A percentile compares a stretch with the other conserved stretches of the same genome.
These are phyloP conservation scores for Corylus heterophylla DNA, from an alignment of 306 rosid species.

Conservation along the genomic window DNA sequence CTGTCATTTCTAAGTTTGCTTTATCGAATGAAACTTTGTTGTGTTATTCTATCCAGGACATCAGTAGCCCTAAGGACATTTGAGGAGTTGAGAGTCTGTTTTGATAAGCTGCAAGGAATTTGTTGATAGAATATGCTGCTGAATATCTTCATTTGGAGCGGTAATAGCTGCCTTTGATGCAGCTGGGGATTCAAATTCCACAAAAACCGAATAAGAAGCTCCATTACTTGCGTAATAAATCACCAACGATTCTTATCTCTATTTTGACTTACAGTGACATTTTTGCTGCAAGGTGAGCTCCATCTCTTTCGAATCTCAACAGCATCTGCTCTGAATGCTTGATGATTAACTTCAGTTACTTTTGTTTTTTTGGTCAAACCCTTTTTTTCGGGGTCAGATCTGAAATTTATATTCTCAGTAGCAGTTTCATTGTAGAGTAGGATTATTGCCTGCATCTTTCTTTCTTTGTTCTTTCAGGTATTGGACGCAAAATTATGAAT, in stretches of 20 bases:
- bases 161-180: neutral
- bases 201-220: slow-evolving; percentile 13
- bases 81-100: slow-evolving; percentile 18
- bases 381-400: too few species aligned
- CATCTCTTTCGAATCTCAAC: too few species aligned
- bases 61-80: slow-evolving; percentile 46
- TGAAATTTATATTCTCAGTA: too few species aligned
- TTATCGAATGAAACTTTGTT: neutral
- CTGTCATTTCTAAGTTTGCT: neutral
- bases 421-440: neutral
- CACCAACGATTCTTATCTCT: neutral
- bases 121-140: neutral
- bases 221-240: too few species aligned
- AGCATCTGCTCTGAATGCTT: neutral
- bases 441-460: neutral
- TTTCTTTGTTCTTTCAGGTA: neutral
- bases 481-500: too few species aligned
- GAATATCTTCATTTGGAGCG: neutral
- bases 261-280: neutral
- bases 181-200: neutral
- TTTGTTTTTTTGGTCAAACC: too few species aligned
- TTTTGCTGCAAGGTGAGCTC: neutral
- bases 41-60: slow-evolving; percentile 47
- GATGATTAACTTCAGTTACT: neutral
- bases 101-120: slow-evolving; percentile 17